Base-by-base conservation (phyloP, 1,284 basidiomycete genomes). In the Cerioporus squamosus region DNA sequence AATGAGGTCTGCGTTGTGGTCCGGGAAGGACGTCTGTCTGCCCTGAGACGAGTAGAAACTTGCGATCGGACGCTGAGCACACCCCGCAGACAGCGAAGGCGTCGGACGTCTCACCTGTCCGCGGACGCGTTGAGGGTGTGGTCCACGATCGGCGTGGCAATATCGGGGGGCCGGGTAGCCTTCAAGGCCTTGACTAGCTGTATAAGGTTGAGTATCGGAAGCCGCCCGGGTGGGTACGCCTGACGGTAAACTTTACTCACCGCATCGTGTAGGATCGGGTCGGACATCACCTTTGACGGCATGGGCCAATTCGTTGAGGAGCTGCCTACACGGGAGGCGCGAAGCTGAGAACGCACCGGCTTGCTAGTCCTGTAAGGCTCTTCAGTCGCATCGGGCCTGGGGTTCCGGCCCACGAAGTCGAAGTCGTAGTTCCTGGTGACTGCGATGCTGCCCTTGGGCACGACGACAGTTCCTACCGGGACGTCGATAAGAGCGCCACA, bases 1-100 rank as follows among this genome's bases (percentile, higher is more conserved):
- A 52, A 94, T 85, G 54, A 94, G 79, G 63, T 79, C 75, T 17
- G 78, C 76, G 68, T 94, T 94, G 66, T 84, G 79, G 72, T 94
- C 93, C 33, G 84, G 82, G 71, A 94, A 94, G 1, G 88, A 87
- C 2, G 91, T 92, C 62, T 85, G 85, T 55, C 92, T 79, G 40
- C 92, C 92, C 75, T 94, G 92, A 14, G 90, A 91, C 44, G 90
- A 90, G 76, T 94, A 94, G 74, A 94, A 94, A 70, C 90, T 29
- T 91, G 55, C 33, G 33, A 36, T 36, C 33, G 33, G 33, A 12
- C 33, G 33, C 33, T 52, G 44, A 31, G 20, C 15, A 36, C 23
- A 29, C 33, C 26, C 36, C 53, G 31, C 31, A 44, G 43, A 50
- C 14, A 31, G 53, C 20, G 39, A 38, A 29, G 46, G 17, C 12